Conservation (phyloP, 179 eudicot genomes). For the Kewa caespitosa region DNA sequence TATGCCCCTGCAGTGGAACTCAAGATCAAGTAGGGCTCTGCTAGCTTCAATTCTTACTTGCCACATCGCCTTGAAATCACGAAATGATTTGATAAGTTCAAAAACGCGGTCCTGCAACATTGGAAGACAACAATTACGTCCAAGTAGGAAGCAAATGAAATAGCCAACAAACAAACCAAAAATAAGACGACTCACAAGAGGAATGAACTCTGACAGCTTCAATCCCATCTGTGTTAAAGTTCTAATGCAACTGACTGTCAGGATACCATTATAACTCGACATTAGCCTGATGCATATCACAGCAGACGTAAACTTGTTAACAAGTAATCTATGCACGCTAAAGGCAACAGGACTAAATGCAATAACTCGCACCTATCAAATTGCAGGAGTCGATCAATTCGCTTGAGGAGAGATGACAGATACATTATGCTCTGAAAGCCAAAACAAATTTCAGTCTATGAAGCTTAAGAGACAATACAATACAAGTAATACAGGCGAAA, state of each 20-base stretch:
- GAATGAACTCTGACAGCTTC: conserved; percentile 71
- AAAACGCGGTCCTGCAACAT: conserved; percentile 57
- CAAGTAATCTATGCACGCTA: not conserved
- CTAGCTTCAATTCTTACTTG: conserved; percentile 85
- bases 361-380: conserved; percentile 72
- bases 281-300: conserved; percentile 60
- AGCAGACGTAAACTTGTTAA: conserved; percentile 24
- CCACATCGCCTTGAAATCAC: conserved; percentile 54
- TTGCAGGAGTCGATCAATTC: conserved; percentile 85
- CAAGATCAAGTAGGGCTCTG: conserved; percentile 87
- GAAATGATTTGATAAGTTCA: conserved; percentile 73
- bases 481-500: not conserved
- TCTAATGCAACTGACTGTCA: conserved; percentile 82
- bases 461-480: not conserved
- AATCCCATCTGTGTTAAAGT: conserved; percentile 79
- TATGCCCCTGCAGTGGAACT: conserved; percentile 69
- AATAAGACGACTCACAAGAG: conserved; percentile 56
- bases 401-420: conserved; percentile 80
- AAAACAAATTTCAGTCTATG: conserved; percentile 5
- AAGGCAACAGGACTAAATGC: not conserved
- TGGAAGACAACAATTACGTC: conserved; percentile 4
- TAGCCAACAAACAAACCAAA: not conserved
- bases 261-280: conserved; percentile 92
- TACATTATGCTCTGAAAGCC: conserved; percentile 59
- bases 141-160: not conserved